Percentiles rank a stretch among this genome's conserved stretches.
Conservation (phyloP, 1,139 yeast species). For the Magnusiomyces fungicola region DNA sequence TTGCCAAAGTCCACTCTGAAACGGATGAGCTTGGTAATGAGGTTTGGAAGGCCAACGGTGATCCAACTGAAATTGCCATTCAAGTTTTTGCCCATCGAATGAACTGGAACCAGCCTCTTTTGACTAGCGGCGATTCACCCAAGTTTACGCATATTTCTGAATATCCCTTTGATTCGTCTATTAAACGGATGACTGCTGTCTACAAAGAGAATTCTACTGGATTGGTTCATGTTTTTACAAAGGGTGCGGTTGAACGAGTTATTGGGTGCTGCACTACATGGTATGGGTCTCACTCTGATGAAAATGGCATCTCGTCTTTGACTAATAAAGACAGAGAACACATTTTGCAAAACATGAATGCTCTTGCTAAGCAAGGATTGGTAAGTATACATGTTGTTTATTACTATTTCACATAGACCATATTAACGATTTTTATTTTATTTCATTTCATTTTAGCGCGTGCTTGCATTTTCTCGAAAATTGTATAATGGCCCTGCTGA, state of each 20-base stretch:
- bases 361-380: constrained; percentile 62
- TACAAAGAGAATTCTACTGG: constrained; percentile 37
- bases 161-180: constrained; percentile 71
- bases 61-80: constrained; percentile 79
- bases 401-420: background rate
- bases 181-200: constrained; percentile 67
- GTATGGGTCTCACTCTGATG: constrained; percentile 29
- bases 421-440: background rate
- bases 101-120: constrained; percentile 40
- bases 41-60: constrained; percentile 73
- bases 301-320: constrained; percentile 25
- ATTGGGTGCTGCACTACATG: constrained; percentile 51
- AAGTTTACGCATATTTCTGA: constrained; percentile 46
- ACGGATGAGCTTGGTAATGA: constrained; percentile 30
- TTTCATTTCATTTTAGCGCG: no score
- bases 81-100: constrained; percentile 62
- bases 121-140: constrained; percentile 33
- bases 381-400: background rate
- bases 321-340: constrained; percentile 37
- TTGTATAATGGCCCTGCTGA: constrained; percentile 11
- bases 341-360: constrained; percentile 54
- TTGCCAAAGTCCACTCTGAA: constrained; percentile 50
- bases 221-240: constrained; percentile 44
- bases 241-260: constrained; percentile 77
- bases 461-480: constrained; percentile 54